Percentiles rank a stretch among this genome's conserved stretches.
Conservation (phyloP, 257 asterid species). For the Jaltomata sinuosa region DNA sequence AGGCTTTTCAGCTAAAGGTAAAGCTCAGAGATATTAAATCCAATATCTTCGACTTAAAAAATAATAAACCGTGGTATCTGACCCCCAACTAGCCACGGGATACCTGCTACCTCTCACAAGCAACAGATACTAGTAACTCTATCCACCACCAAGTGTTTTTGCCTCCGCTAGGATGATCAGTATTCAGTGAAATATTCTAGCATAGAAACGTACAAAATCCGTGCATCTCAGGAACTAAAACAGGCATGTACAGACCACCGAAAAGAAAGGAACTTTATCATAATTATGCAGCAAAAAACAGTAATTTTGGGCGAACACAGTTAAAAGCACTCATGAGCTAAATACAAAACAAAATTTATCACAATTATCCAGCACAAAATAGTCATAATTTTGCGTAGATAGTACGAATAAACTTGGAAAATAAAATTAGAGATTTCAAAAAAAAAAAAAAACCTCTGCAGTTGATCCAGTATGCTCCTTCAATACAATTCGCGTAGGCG, state of each 20-base stretch:
- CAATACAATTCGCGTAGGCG: conserved; percentile 43
- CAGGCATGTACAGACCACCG: not conserved
- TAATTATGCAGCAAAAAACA: not conserved
- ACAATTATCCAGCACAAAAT: not conserved
- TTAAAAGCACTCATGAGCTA: not conserved
- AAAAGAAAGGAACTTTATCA: not conserved
- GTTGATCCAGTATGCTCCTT: conserved; percentile 70
- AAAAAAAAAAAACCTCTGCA: conserved; percentile 47
- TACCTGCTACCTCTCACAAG: not conserved
- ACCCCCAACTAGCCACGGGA: not conserved
- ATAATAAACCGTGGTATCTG: not conserved
- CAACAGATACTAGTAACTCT: not conserved
- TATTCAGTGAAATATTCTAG: not conserved
- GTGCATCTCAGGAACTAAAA: not conserved
- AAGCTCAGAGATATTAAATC: not conserved
- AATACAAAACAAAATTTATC: not conserved
- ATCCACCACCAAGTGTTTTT: not conserved
- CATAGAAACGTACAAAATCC: not conserved
- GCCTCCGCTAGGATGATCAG: not conserved
- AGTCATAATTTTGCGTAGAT: not conserved
- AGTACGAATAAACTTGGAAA: not conserved
- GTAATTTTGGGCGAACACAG: not conserved
- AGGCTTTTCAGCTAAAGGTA: not conserved
- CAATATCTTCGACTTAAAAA: not conserved
- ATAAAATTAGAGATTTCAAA: not conserved